Percentiles rank a stretch among this genome's conserved stretches.
Conservation (phyloP, 2,329 filamentous ascomycete species). For the Colletotrichum sp. region DNA sequence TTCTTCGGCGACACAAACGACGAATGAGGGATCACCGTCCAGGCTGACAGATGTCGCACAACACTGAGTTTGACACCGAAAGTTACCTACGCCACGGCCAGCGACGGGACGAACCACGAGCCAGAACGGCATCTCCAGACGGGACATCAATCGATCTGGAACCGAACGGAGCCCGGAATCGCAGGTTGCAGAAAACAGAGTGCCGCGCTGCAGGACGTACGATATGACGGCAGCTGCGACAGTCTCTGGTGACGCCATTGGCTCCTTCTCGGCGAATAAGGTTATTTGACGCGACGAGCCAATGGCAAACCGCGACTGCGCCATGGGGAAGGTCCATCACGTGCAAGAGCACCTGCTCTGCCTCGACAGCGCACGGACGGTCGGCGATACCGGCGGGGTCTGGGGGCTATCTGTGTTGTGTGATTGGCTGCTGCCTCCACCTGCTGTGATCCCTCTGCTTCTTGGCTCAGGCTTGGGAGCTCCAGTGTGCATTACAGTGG, state of each 20-base stretch:
- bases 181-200: background rate
- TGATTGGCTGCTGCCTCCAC: background rate
- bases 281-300: constrained; percentile 10
- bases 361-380: background rate
- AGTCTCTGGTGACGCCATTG: constrained; percentile 13
- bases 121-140: background rate
- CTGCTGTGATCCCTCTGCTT: background rate
- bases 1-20: background rate
- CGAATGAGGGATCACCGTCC: background rate
- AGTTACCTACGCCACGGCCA: background rate
- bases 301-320: constrained; percentile 1
- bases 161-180: background rate
- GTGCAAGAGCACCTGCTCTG: background rate
- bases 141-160: background rate
- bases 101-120: background rate
- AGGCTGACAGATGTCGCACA: background rate
- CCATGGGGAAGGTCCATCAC: background rate
- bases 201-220: background rate
- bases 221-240: background rate
- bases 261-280: background rate
- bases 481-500: background rate
- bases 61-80: background rate
- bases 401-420: background rate
- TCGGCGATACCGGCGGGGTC: background rate
- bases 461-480: background rate